Evolutionary conservation across 2,329 filamentous ascomycete species (phyloP).

Genomic region (Ophiostoma sp.): DNA sequence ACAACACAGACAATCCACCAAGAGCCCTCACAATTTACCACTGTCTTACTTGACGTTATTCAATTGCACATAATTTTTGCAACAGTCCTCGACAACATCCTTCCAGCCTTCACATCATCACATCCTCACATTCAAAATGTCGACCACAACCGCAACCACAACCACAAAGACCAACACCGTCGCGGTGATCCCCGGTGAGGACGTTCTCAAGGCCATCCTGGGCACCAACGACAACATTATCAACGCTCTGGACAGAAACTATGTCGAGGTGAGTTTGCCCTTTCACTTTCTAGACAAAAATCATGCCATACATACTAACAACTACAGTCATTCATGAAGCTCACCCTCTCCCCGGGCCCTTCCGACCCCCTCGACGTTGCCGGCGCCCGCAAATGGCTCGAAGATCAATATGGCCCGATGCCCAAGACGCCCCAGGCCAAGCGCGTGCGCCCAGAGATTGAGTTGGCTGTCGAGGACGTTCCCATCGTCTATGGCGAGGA

Average conservation of each 20-base stretch:
- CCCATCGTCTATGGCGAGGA: not conserved
- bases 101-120: no score
- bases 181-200: no score
- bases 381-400: not conserved
- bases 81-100: no score
- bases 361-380: not conserved
- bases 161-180: not conserved
- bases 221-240: not conserved
- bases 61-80: no score
- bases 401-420: not conserved
- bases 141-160: not conserved
- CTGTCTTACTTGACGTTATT: no score
- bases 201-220: not conserved
- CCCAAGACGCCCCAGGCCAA: not conserved
- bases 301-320: no score
- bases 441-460: not conserved
- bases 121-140: not conserved
- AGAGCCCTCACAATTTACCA: no score
- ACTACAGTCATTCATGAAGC: not conserved
- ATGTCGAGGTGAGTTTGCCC: not conserved
- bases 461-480: not conserved
- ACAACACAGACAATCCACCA: no score
- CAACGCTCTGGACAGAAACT: not conserved
- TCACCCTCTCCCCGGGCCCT: not conserved
- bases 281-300: no score